Evolutionary conservation across 345 rosid species (phyloP).

Genomic region (Brassica rapa): DNA sequence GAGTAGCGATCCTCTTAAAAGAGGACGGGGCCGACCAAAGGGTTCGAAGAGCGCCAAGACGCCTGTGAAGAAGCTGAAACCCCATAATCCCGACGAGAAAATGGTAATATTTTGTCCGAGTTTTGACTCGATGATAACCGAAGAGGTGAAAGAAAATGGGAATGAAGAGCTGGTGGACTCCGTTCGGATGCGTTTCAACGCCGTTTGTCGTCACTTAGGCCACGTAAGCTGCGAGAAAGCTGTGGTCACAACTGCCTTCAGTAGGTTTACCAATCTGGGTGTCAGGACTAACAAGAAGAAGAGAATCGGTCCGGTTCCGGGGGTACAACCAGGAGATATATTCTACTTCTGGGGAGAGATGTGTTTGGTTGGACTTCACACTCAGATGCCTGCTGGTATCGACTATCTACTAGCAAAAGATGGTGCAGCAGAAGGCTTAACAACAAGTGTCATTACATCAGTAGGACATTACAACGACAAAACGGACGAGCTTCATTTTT

Average conservation of each 20-base stretch:
- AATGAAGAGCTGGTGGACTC: background rate
- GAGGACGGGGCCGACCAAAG: conserved; percentile 16
- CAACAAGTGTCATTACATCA: conserved; percentile 57
- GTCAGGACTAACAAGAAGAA: background rate
- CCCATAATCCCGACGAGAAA: background rate
- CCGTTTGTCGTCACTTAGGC: background rate
- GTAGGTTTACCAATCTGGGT: background rate
- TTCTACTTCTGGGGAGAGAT: background rate
- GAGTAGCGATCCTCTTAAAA: background rate
- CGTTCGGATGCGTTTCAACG: background rate
- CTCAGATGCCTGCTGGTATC: background rate
- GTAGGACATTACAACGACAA: conserved; percentile 54
- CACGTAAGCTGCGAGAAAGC: background rate
- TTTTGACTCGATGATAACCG: background rate
- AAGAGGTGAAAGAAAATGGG: background rate
- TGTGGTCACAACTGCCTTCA: background rate
- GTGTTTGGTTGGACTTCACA: background rate
- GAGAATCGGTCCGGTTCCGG: background rate
- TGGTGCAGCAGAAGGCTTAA: background rate
- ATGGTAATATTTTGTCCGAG: background rate
- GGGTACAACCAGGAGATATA: background rate
- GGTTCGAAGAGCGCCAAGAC: background rate
- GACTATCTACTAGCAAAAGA: background rate
- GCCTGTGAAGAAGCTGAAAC: background rate
- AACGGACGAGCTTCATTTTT: conserved; percentile 45